These are phyloP conservation scores for Lecanosticta acicola DNA, from an alignment of 2,329 filamentous ascomycete genomes.

Conservation along the genomic window DNA sequence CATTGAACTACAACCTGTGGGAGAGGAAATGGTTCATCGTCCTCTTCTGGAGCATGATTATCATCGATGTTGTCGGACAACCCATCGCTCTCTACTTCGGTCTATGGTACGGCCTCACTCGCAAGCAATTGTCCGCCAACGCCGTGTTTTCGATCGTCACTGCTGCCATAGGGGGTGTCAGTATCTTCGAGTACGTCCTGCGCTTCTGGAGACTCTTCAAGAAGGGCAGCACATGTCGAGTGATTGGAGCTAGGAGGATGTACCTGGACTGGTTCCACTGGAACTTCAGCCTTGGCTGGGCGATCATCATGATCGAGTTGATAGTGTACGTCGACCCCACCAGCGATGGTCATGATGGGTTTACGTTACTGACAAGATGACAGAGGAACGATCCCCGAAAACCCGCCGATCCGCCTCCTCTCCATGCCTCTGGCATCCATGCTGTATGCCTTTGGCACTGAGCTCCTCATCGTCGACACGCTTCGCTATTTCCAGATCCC, in stretches of 20 bases:
- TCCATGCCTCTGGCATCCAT: slow-evolving; percentile 50
- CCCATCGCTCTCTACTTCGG: slow-evolving; percentile 57
- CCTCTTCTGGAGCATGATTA: slow-evolving; percentile 55
- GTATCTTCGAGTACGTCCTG: slow-evolving; percentile 51
- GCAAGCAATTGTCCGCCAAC: slow-evolving; percentile 45
- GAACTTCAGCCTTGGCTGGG: slow-evolving; percentile 51
- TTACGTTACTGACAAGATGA: slow-evolving; percentile 13
- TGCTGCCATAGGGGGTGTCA: slow-evolving; percentile 47
- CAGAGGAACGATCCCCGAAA: slow-evolving; percentile 42
- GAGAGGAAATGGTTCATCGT: slow-evolving; percentile 51
- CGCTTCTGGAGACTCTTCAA: slow-evolving; percentile 47
- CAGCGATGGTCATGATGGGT: neutral
- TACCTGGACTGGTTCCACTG: slow-evolving; percentile 55
- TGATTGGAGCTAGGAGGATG: slow-evolving; percentile 42
- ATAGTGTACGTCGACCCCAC: slow-evolving; percentile 40
- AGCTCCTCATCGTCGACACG: slow-evolving; percentile 47
- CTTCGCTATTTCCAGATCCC: slow-evolving; percentile 42
- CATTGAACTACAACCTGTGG: slow-evolving; percentile 52
- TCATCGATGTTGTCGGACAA: slow-evolving; percentile 54
- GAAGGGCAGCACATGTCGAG: slow-evolving; percentile 49
- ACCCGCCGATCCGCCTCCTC: slow-evolving; percentile 49
- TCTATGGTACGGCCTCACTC: slow-evolving; percentile 48
- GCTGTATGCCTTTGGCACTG: slow-evolving; percentile 48
- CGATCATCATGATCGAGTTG: slow-evolving; percentile 53
- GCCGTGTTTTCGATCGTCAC: slow-evolving; percentile 52